A percentile compares a stretch with the other conserved stretches of the same genome.
These are phyloP conservation scores for Phaseolus lunatus DNA, from an alignment of 306 rosid genomes.

Conservation along the genomic window DNA sequence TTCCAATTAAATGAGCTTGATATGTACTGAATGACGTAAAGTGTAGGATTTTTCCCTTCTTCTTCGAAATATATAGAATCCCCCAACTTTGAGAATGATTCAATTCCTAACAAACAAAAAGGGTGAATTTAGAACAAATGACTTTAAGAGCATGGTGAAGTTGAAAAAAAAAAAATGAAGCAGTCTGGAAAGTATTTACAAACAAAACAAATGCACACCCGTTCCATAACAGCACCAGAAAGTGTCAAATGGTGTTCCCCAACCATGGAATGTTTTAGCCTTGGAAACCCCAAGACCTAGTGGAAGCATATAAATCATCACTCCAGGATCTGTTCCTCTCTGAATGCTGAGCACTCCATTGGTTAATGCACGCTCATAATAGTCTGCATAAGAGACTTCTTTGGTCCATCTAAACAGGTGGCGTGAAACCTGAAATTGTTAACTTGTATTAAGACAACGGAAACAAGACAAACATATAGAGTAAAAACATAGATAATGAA, in stretches of 20 bases:
- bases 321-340: slow-evolving; percentile 95
- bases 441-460: slow-evolving; percentile 13
- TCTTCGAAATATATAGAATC: slow-evolving; percentile 95
- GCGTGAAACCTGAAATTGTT: slow-evolving; percentile 79
- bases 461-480: not conserved
- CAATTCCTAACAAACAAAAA: slow-evolving; percentile 60
- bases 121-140: not conserved
- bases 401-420: slow-evolving; percentile 86
- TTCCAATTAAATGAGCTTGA: slow-evolving; percentile 82
- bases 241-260: slow-evolving; percentile 68
- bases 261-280: slow-evolving; percentile 61
- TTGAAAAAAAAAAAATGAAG: slow-evolving; percentile 15
- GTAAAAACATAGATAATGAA: not conserved
- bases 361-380: slow-evolving; percentile 88
- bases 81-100: slow-evolving; percentile 89
- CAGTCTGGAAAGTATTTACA: not conserved
- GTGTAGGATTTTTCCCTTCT: slow-evolving; percentile 57
- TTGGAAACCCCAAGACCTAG: slow-evolving; percentile 74
- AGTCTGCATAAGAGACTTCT: slow-evolving; percentile 83
- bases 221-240: slow-evolving; percentile 99
- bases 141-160: not conserved
- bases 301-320: slow-evolving; percentile 95
- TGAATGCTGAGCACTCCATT: slow-evolving; percentile 88
- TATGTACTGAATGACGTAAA: slow-evolving; percentile 82
- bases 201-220: slow-evolving; percentile 49